Conservation (phyloP, 1,139 yeast genomes). For the Geotrichum restrictum region DNA sequence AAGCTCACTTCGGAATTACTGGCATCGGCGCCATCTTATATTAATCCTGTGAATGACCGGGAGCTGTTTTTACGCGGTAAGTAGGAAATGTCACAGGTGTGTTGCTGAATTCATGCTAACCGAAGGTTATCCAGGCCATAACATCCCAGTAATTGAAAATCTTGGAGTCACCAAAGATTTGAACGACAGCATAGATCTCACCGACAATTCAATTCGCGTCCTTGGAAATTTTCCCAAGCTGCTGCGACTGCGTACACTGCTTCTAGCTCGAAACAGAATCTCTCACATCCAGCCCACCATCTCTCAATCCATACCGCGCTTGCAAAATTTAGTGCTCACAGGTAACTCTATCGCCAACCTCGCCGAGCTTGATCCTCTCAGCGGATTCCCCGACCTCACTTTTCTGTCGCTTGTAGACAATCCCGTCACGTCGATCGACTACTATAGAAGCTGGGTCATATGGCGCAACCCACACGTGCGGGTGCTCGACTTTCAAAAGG, state of each 20-base stretch:
- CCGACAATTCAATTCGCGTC: constrained; percentile 59
- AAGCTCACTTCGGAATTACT: constrained; percentile 51
- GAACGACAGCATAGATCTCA: constrained; percentile 58
- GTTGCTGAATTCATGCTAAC: too few species aligned
- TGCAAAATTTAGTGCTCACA: constrained; percentile 50
- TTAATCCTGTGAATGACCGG: constrained; percentile 46
- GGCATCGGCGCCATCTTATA: constrained; percentile 49
- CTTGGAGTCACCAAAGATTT: constrained; percentile 44
- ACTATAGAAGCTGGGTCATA: constrained; percentile 59
- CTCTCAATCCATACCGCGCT: constrained; percentile 42
- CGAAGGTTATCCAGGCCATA: constrained; percentile 31
- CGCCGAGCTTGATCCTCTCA: constrained; percentile 42
- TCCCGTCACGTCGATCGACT: constrained; percentile 50
- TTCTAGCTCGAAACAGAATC: constrained; percentile 60
- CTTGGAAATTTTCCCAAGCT: constrained; percentile 53
- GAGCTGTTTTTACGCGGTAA: constrained; percentile 45
- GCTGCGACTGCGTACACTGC: constrained; percentile 46
- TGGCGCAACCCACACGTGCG: constrained; percentile 61
- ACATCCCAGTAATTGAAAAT: constrained; percentile 44
- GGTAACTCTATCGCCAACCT: constrained; percentile 50
- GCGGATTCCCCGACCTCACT: constrained; percentile 41
- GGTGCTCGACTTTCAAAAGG: constrained; percentile 62
- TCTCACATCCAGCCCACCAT: constrained; percentile 40
- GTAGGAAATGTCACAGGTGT: background rate
- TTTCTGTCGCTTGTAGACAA: constrained; percentile 58